phyloP scores from a whole-genome alignment of 2,329 filamentous ascomycete genomes.

The Leptodontidium sp. region DNA sequence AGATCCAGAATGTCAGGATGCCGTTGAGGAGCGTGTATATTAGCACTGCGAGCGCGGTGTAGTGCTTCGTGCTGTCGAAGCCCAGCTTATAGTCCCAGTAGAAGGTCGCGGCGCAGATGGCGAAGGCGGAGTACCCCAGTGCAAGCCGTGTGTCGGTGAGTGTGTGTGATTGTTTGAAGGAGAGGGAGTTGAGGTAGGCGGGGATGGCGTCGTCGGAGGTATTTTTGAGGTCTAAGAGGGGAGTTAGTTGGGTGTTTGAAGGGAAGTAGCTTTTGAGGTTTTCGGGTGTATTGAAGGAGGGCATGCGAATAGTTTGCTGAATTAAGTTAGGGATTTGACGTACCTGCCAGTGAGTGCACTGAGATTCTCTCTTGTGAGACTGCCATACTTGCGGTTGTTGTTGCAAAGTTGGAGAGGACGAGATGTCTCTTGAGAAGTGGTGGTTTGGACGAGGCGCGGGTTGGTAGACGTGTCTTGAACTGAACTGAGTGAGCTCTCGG shows the following conservation, averaged over 20 bases:
- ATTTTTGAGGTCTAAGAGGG: slow-evolving; percentile 84
- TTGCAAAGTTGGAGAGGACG: slow-evolving; percentile 13
- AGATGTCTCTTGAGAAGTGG: slow-evolving; percentile 15
- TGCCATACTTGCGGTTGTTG: slow-evolving; percentile 40
- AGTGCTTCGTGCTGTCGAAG: slow-evolving; percentile 85
- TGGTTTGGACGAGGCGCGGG: slow-evolving; percentile 20
- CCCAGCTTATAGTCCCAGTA: slow-evolving; percentile 90
- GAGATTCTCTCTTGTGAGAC: slow-evolving; percentile 44
- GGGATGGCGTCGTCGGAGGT: slow-evolving; percentile 94
- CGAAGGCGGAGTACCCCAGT: slow-evolving; percentile 84
- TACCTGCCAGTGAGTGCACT: slow-evolving; percentile 46
- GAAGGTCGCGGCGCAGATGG: slow-evolving; percentile 84
- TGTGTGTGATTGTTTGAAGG: slow-evolving; percentile 82
- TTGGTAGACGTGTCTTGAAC: slow-evolving; percentile 47
- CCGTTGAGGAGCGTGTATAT: slow-evolving; percentile 83
- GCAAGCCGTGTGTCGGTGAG: slow-evolving; percentile 83
- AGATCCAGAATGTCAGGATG: slow-evolving; percentile 83
- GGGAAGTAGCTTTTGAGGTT: not conserved
- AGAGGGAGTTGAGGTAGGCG: slow-evolving; percentile 90
- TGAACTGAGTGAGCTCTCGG: slow-evolving; percentile 35
- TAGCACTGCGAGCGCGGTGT: slow-evolving; percentile 80
- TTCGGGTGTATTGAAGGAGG: not conserved
- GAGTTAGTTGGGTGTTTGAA: slow-evolving; percentile 25
- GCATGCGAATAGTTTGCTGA: not conserved
- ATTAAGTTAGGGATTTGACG: slow-evolving; percentile 13